Evolutionary conservation across 257 asterid genomes (phyloP).

Genomic region (Rehmannia glutinosa): DNA sequence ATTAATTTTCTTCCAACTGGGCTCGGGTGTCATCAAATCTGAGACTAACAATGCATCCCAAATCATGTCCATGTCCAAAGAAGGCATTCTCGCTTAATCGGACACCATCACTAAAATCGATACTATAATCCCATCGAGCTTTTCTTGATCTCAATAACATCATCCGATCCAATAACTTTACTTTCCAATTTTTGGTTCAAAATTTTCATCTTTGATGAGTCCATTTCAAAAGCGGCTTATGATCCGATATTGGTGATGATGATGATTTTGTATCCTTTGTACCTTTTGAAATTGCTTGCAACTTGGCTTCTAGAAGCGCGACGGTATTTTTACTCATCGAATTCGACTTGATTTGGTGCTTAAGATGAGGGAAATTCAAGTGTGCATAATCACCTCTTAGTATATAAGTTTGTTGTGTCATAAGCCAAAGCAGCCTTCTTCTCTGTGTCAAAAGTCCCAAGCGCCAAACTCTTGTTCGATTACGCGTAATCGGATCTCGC

Average conservation of each 20-base stretch:
- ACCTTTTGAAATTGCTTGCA: conserved; percentile 27
- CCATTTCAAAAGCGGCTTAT: too few species aligned
- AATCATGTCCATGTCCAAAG: conserved; percentile 78
- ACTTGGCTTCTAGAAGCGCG: conserved; percentile 45
- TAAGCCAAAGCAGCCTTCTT: conserved; percentile 49
- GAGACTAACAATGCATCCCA: conserved; percentile 79
- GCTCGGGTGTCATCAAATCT: conserved; percentile 36
- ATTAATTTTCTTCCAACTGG: too few species aligned
- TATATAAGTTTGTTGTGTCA: conserved; percentile 44
- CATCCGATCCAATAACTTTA: too few species aligned
- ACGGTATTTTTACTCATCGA: conserved; percentile 26
- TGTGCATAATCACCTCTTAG: conserved; percentile 49
- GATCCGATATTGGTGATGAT: background rate
- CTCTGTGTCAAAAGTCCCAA: conserved; percentile 49
- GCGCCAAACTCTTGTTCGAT: conserved; percentile 47
- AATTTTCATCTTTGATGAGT: conserved; percentile 4
- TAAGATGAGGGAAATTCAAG: conserved; percentile 39
- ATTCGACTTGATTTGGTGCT: conserved; percentile 33
- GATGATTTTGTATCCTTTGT: background rate
- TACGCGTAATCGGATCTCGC: conserved; percentile 47
- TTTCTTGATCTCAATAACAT: conserved; percentile 25
- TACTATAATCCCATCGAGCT: conserved; percentile 25
- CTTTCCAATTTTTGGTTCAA: too few species aligned
- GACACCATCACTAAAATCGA: conserved; percentile 19
- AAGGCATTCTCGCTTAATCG: conserved; percentile 56